A percentile compares a stretch with the other conserved stretches of the same genome.
phyloP scores from a whole-genome alignment of 2,329 filamentous ascomycete species.

The Cadophora gregata region DNA sequence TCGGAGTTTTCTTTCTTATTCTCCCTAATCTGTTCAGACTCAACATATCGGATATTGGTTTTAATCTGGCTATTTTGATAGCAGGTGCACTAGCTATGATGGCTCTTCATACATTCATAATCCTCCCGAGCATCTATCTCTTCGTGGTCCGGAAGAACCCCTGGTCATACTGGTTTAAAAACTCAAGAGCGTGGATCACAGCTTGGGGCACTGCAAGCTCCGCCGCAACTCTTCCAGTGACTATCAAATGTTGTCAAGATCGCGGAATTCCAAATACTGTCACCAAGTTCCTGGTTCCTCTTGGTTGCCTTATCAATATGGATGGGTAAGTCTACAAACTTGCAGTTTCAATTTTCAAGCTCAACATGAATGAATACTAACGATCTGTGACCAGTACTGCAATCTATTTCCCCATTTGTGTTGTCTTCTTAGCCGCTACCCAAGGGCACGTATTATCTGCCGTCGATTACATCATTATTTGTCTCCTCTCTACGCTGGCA shows the following conservation, averaged over 20 bases:
- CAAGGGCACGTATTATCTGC: conserved; percentile 1
- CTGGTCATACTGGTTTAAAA: conserved; percentile 18
- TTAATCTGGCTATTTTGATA: conserved; percentile 12
- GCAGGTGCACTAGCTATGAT: conserved; percentile 11
- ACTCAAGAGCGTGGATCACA: conserved; percentile 17
- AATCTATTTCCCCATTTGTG: conserved; percentile 17
- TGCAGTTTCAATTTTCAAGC: too few relatives aligned
- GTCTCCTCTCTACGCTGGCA: conserved; percentile 17
- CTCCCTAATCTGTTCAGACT: conserved; percentile 21
- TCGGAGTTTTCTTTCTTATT: conserved; percentile 21
- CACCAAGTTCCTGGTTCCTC: conserved; percentile 14
- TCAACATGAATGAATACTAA: too few relatives aligned
- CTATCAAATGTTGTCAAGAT: conserved; percentile 6
- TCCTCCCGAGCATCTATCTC: conserved; percentile 13
- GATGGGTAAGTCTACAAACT: conserved; percentile 13
- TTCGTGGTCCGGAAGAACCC: conserved; percentile 14
- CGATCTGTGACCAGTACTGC: conserved; percentile 4
- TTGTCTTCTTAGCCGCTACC: conserved; percentile 16
- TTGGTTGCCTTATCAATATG: conserved; percentile 19
- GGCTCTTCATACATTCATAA: conserved; percentile 9
- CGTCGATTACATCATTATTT: conserved; percentile 14
- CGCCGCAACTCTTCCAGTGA: conserved; percentile 17
- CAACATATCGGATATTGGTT: conserved; percentile 14
- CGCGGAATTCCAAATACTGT: conserved; percentile 11
- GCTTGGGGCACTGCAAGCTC: conserved; percentile 14